Percentiles rank a stretch among this genome's conserved stretches.
Conservation (phyloP, 1,284 basidiomycete species). For the Farysia itapuensis region DNA sequence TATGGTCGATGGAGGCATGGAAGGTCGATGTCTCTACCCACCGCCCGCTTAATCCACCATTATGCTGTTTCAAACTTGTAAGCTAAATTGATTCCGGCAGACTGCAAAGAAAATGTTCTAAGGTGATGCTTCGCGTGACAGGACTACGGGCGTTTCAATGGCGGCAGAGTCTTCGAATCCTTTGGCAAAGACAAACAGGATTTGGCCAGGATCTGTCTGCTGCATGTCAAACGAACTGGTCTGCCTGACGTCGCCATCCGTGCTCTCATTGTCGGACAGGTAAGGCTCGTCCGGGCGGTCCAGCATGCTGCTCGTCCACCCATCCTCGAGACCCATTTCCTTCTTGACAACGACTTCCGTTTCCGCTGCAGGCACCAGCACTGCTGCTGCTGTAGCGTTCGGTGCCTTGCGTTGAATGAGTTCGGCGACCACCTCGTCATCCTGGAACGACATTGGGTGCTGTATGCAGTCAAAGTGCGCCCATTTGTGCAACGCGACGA, state of each 20-base stretch:
- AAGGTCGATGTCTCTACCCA: constrained; percentile 63
- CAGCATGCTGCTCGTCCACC: constrained; percentile 20
- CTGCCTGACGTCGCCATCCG: neutral
- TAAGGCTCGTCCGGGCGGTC: constrained; percentile 19
- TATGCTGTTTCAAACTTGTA: no score
- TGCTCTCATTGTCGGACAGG: constrained; percentile 5
- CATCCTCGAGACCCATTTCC: constrained; percentile 5
- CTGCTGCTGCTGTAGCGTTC: neutral
- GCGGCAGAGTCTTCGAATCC: constrained; percentile 16
- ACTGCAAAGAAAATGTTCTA: no score
- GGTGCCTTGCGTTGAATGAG: constrained; percentile 5
- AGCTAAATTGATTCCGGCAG: no score
- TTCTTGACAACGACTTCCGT: constrained; percentile 4
- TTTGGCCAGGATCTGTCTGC: constrained; percentile 16
- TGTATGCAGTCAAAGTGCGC: constrained; percentile 70
- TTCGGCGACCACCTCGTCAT: constrained; percentile 18
- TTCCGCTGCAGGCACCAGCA: neutral
- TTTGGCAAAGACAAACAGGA: constrained; percentile 38
- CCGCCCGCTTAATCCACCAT: constrained; percentile 6
- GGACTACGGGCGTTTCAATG: no score
- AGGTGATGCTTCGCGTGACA: no score
- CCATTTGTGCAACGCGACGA: constrained; percentile 84
- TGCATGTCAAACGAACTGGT: constrained; percentile 11
- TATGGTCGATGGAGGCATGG: constrained; percentile 77
- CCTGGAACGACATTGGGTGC: constrained; percentile 18